Evolutionary conservation across 2,329 filamentous ascomycete genomes (phyloP), one percentile per base, ranked within the genome.

Genomic region (Pseudogymnoascus sp.): DNA sequence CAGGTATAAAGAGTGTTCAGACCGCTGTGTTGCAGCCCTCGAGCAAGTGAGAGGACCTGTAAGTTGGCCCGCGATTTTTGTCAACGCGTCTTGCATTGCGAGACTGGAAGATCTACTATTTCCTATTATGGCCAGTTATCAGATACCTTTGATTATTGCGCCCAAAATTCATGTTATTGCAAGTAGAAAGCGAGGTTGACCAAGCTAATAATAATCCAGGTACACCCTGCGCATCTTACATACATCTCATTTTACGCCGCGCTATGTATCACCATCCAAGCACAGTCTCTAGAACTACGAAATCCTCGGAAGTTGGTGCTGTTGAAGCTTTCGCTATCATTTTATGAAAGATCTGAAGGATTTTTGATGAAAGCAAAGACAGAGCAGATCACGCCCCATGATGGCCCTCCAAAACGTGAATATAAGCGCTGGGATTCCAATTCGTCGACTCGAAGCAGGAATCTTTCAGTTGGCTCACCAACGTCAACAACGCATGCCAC

Each of bases 201-300:
- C n/a, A 34, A 34, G 51, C 51, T 57, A 57, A 57, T 57, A 16
- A 34, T 19, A 25, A 57, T 21, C 7, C 61, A 67, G 61, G 64
- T 68, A 34, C 70, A 73, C 34, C 69, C 72, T 34, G 62, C 74
- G 4, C 69, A 73, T 63, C 68, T 65, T 11, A 70, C 74, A 11
- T 73, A 71, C 48, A 61, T 75, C 7, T 68, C 65, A n/a, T 74
- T 73, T 63, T 74, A 71, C 62, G 68, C 69, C 14, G 73, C 72
- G 6, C 68, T 66, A 19, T 71, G 68, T 16, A 62, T 73, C 16
- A 71, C 74, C 63, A 66, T 70, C 36, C 69, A 65, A 13, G 72
- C 72, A 11, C 66, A 67, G 2, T 64, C 67, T 16, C 68, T 73
- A 19, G 51, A 57, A 57, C 36, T 57, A 57, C 28, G 16, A 57